Evolutionary conservation across 306 rosid species (phyloP).

Genomic region (Elaeagnus macrophylla): DNA sequence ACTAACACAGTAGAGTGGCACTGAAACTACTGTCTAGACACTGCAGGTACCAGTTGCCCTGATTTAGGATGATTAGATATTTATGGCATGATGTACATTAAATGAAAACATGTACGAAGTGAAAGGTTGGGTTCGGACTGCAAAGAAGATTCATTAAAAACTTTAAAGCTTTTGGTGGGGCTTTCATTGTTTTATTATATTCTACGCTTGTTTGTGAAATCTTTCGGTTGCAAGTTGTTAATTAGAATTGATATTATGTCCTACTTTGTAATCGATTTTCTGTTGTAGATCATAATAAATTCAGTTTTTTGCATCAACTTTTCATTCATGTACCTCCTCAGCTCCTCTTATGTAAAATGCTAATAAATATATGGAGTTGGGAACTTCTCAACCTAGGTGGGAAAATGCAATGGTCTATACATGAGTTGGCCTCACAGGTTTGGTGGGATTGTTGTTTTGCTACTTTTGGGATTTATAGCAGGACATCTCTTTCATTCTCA

Average conservation of each 20-base stretch:
- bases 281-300: slow-evolving; percentile 2
- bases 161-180: slow-evolving; percentile 10
- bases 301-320: too few species aligned
- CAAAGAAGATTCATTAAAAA: slow-evolving; percentile 3
- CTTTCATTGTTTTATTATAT: background rate
- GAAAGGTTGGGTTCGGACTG: slow-evolving; percentile 22
- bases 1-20: slow-evolving; percentile 31
- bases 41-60: slow-evolving; percentile 16
- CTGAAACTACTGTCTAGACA: slow-evolving; percentile 28
- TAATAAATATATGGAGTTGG: too few species aligned
- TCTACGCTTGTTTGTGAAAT: slow-evolving; percentile 5
- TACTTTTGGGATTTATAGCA: too few species aligned
- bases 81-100: slow-evolving; percentile 25
- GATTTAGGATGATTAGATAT: slow-evolving; percentile 30
- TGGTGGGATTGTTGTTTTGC: too few species aligned
- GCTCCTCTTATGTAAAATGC: too few species aligned
- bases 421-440: too few species aligned
- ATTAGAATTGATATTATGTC: background rate
- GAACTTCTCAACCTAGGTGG: too few species aligned
- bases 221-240: background rate
- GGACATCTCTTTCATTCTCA: too few species aligned
- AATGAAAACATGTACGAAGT: slow-evolving; percentile 19
- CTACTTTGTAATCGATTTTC: background rate
- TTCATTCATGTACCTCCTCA: too few species aligned
- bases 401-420: too few species aligned